These are phyloP conservation scores for Tuctoria greenei DNA, from an alignment of 176 grass and related monocot genomes.

Conservation along the genomic window DNA sequence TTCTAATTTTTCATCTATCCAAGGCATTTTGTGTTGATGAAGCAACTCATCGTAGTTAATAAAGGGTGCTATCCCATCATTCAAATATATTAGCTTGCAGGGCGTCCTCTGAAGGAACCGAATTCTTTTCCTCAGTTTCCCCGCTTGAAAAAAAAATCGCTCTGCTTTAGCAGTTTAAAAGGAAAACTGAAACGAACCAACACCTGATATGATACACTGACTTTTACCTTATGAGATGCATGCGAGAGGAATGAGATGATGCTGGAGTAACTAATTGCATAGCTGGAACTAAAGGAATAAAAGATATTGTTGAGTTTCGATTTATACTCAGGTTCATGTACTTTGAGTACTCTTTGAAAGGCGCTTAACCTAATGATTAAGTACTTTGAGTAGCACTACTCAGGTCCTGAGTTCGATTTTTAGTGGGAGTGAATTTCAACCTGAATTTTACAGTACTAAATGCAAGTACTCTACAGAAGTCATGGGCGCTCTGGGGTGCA, in stretches of 20 bases:
- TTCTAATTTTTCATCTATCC: background rate
- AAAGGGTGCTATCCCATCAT: background rate
- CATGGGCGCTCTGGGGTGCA: no score
- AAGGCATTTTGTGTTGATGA: slow-evolving; percentile 3
- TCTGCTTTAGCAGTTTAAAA: background rate
- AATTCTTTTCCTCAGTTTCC: slow-evolving; percentile 1
- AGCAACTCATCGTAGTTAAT: background rate
- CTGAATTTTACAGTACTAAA: no score
- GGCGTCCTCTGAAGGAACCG: background rate
- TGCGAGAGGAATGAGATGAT: background rate
- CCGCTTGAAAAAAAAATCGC: background rate
- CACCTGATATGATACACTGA: background rate
- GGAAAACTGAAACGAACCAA: background rate
- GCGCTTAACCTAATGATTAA: no score
- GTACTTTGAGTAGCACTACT: no score
- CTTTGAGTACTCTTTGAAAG: no score
- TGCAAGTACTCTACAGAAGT: no score
- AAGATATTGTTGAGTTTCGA: background rate
- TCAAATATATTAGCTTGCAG: background rate
- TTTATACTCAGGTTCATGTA: background rate
- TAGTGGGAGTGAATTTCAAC: no score
- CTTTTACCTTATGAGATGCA: background rate
- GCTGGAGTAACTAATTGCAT: background rate
- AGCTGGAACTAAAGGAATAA: background rate
- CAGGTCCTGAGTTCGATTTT: no score